Percentiles rank a stretch among this genome's conserved stretches.
These are phyloP conservation scores for Colletotrichum eremochloae DNA, from an alignment of 2,329 filamentous ascomycete genomes.

Conservation along the genomic window DNA sequence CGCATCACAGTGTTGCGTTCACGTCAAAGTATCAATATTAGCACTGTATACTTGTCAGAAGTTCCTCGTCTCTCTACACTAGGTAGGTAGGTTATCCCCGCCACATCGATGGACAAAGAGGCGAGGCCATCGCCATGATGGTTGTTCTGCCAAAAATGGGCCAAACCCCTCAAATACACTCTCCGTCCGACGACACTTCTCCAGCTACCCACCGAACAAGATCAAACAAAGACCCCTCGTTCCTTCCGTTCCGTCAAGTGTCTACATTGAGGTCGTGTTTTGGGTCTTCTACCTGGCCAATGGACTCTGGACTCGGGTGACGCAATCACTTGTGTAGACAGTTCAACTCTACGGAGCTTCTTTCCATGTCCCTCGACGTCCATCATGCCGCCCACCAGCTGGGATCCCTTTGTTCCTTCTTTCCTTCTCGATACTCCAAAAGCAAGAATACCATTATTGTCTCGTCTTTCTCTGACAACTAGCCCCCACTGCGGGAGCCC, in stretches of 20 bases:
- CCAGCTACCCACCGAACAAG: not conserved
- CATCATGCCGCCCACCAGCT: conserved; percentile 19
- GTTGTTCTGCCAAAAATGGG: not conserved
- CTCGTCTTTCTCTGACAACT: conserved; percentile 10
- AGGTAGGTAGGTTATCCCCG: not conserved
- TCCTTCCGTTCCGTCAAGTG: not conserved
- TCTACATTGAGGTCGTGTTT: not conserved
- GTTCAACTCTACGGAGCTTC: not conserved
- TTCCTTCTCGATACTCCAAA: conserved; percentile 15
- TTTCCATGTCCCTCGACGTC: not conserved
- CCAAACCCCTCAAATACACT: not conserved
- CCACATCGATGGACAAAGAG: conserved; percentile 15
- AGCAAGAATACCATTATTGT: conserved; percentile 10
- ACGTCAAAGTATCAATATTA: rapidly evolving
- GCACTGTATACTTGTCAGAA: conserved; percentile 4
- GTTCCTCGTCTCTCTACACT: not conserved
- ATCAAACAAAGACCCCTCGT: not conserved
- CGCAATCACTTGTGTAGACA: conserved; percentile 8
- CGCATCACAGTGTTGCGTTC: not conserved
- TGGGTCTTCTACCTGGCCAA: not conserved
- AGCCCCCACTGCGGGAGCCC: conserved; percentile 2
- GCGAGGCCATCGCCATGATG: conserved; percentile 16
- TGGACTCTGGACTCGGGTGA: conserved; percentile 4
- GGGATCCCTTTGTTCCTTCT: conserved; percentile 26
- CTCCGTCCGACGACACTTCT: not conserved